phyloP scores from a whole-genome alignment of 2,329 filamentous ascomycete genomes.

The Magnaporthiopsis rhizophila region DNA sequence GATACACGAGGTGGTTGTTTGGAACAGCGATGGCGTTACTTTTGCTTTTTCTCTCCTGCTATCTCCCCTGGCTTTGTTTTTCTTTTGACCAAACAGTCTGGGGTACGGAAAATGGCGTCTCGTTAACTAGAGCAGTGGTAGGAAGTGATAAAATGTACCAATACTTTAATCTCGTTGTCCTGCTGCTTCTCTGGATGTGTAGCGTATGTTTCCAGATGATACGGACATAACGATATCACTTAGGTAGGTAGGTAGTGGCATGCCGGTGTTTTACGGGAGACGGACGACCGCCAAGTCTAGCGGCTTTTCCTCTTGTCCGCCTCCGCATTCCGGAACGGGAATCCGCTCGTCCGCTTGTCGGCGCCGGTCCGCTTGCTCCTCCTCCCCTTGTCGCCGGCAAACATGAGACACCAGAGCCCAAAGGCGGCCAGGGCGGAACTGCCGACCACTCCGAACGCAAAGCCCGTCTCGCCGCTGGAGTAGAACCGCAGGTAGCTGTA shows the following conservation, averaged over 20 bases:
- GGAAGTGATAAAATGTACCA: background rate
- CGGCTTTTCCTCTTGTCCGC: constrained; percentile 22
- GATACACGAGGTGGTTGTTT: background rate
- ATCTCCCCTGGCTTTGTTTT: background rate
- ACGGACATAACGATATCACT: too few species aligned
- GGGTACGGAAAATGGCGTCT: background rate
- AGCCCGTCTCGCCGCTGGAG: constrained; percentile 46
- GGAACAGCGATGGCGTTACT: background rate
- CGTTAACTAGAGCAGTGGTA: background rate
- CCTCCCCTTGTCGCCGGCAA: constrained; percentile 26
- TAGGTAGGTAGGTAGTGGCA: too few species aligned
- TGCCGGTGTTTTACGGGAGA: background rate
- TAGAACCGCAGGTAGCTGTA: constrained; percentile 63
- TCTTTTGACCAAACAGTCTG: background rate
- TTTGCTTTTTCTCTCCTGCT: background rate
- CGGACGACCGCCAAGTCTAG: background rate
- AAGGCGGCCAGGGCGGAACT: constrained; percentile 51
- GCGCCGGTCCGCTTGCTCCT: constrained; percentile 30
- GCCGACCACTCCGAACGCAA: constrained; percentile 50
- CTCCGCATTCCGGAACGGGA: constrained; percentile 28
- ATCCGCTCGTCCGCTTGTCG: constrained; percentile 33
- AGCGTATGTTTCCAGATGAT: background rate
- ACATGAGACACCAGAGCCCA: constrained; percentile 53
- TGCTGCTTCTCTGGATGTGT: background rate
- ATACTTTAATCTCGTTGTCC: background rate